Evolutionary conservation across 2,329 filamentous ascomycete species (phyloP), one percentile per base, ranked within the genome.

Genomic region (Aureobasidium pullulans): DNA sequence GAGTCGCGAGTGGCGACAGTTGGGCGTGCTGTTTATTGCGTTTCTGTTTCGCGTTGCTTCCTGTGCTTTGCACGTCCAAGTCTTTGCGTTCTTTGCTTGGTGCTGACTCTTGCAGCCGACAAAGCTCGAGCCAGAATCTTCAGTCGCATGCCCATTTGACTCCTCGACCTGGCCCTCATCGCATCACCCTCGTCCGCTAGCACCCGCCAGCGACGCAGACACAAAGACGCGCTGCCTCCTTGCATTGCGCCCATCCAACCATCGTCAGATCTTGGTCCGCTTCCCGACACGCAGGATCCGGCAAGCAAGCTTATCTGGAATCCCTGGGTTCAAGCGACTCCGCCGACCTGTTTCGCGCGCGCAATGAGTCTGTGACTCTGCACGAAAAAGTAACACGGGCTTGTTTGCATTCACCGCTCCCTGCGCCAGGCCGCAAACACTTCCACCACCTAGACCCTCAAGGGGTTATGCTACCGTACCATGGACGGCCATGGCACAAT

Each of bases 401-500:
- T 40, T 40, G 43, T 47, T 32, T 47, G 48, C 47, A 60, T 54
- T 47, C 58, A 54, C 58, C 58, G 58, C 58, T 48, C 47, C 23
- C 48, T 53, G 58, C 58, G 58, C 58, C 58, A 47, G 43, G 39
- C 42, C 54, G 34, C 42, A 44, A 43, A 28, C 32, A 10, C 37
- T 28, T 4, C 37, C 15, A 16, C 11, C 9, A 31, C 40, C 40
- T 23, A 23, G 32, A 5, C 42, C 11, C 29, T 29, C 23, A 23
- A 23, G 23, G 36, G 54, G 32, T 16, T 31, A 57, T 57, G 54
- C 54, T 64, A 63, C 63, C 62, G 66, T 68, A 62, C 62, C 64
- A 78, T 81, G 69, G 87, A 88, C 82, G 87, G 89, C 73, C 87
- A 87, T 79, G 89, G 88, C 73, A 95, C 90, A 72, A 94, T 96